Base-by-base conservation (phyloP, 2,329 filamentous ascomycete species). In the Trichoderma hamatum region DNA sequence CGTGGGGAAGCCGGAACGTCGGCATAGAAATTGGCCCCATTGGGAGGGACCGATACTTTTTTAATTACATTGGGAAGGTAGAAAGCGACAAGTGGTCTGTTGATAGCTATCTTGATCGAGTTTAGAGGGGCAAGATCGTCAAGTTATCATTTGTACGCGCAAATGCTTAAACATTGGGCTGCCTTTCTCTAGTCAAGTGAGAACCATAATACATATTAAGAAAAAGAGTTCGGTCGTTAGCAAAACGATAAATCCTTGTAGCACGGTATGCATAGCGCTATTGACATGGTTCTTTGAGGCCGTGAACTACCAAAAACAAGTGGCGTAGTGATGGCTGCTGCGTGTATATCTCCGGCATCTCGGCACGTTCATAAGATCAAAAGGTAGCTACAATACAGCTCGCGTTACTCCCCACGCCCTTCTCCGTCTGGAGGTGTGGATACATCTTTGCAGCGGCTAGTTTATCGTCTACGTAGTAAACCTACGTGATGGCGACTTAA, bases 81-180 rank as follows among this genome's bases (percentile, higher is more conserved):
- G 51, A 26, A 28, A 26, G 5, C 13, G 28, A 16, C 24, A 26
- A 43, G 9, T 55, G 49, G 36, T 65, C 51, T 21, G 21, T 36
- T 36, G 49, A 43, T 56, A 43, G 34, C 32, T 32, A 32, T 34
- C 32, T n/a, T 19, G 51, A 65, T 65, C 24, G 11, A 28, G 14
- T 24, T 24, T 26, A 9, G 43, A 46, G 51, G 36, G 62, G 24
- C 51, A 32, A 65, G 34, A 65, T 56, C 62, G 34, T 52, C 34
- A 56, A 55, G 34, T 30, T 26, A 32, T 21, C 21, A 30, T 55
- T 28, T 30, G 3, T 11, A 13, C 21, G n/a, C 54, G n/a, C 54
- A 34, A 65, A 56, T 65, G 34, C 49, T 64, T 55, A 56, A 64
- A 56, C 51, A 65, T 55, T 65, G n/a, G 26, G 51, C 39, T 65